phyloP scores from a whole-genome alignment of 345 rosid species.

The Citrus inodora region DNA sequence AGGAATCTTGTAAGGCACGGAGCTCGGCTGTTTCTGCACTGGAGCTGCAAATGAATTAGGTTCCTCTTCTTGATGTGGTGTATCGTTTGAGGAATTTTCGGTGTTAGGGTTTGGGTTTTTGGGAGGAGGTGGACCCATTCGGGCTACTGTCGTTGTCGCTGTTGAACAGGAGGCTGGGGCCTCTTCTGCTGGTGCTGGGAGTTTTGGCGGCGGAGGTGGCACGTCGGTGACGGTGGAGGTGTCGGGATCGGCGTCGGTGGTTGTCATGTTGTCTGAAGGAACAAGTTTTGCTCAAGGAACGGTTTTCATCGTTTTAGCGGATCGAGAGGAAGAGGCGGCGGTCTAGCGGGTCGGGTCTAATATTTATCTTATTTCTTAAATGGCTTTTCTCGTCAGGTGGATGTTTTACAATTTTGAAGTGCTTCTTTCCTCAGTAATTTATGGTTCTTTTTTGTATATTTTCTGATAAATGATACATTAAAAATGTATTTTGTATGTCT shows the following conservation, averaged over 20 bases:
- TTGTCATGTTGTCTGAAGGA: not conserved
- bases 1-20: conserved; percentile 80
- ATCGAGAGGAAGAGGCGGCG: not conserved
- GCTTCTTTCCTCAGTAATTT: not conserved
- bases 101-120: conserved; percentile 29
- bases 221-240: not conserved
- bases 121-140: conserved; percentile 63
- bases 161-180: conserved; percentile 2
- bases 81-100: conserved; percentile 3
- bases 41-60: conserved; percentile 13
- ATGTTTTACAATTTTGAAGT: not conserved
- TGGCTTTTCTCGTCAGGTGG: not conserved
- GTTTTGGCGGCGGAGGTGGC: conserved; percentile 3
- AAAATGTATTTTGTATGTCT: too few relatives aligned
- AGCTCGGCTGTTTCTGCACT: conserved; percentile 18
- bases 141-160: conserved; percentile 10
- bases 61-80: not conserved
- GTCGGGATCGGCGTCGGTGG: not conserved
- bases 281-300: not conserved
- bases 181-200: conserved; percentile 6
- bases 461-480: too few relatives aligned
- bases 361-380: not conserved
- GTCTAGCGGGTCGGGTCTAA: not conserved
- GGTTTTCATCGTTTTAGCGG: not conserved
- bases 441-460: too few relatives aligned